These are phyloP conservation scores for Chlamydomonas schloesseri DNA, from an alignment of 139 green algal genomes.

Conservation along the genomic window DNA sequence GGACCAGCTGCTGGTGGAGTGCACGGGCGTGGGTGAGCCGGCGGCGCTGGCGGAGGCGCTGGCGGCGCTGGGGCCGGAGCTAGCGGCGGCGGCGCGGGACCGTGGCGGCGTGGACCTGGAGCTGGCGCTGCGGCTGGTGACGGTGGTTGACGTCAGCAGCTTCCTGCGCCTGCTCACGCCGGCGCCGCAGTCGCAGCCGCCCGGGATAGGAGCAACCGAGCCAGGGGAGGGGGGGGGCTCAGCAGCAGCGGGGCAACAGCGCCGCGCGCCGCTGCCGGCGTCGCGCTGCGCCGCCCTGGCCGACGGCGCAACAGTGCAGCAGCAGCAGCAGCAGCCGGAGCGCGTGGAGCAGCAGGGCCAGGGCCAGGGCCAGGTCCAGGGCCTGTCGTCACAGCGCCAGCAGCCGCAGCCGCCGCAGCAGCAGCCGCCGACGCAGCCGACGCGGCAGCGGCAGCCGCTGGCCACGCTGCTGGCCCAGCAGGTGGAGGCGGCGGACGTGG, in stretches of 20 bases:
- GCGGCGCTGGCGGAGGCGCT: constrained; percentile 64
- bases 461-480: constrained; percentile 8
- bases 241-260: too few relatives aligned
- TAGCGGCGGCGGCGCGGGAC: background rate
- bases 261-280: too few relatives aligned
- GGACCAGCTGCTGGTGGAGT: constrained; percentile 82
- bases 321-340: too few relatives aligned
- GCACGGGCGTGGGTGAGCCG: constrained; percentile 83
- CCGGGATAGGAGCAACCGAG: too few relatives aligned
- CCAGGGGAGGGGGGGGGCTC: too few relatives aligned
- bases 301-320: too few relatives aligned
- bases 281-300: too few relatives aligned
- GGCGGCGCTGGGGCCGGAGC: constrained; percentile 10
- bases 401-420: background rate
- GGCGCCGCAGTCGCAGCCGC: background rate
- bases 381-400: too few relatives aligned
- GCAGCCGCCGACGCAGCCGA: too few relatives aligned
- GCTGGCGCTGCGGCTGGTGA: background rate
- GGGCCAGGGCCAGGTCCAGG: too few relatives aligned
- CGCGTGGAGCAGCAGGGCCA: too few relatives aligned
- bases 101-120: background rate
- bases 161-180: background rate
- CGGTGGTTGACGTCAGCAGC: constrained; percentile 7
- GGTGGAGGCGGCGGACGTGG: constrained; percentile 28
- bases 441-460: background rate